Conservation (phyloP, 257 asterid genomes). For the Przewalskia tangutica region DNA sequence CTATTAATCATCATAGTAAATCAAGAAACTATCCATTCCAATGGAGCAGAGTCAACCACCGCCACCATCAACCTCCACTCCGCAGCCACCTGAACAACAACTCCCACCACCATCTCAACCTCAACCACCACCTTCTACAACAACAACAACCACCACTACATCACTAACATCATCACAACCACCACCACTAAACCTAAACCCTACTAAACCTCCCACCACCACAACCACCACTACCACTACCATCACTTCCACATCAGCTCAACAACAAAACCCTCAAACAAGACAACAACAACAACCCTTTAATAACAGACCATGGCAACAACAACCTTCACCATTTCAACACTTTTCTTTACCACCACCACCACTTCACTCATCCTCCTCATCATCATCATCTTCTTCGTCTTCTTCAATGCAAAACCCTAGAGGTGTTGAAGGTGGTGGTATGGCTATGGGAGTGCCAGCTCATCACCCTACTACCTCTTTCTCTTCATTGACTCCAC, state of each 20-base stretch:
- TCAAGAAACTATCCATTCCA: background rate
- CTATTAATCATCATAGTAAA: background rate
- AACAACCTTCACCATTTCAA: conserved; percentile 19
- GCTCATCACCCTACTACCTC: conserved; percentile 53
- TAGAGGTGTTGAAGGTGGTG: conserved; percentile 21
- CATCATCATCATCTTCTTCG: conserved; percentile 28
- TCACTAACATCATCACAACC: conserved; percentile 10
- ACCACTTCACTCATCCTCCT: conserved; percentile 31
- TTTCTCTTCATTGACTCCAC: conserved; percentile 47
- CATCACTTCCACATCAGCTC: conserved; percentile 12
- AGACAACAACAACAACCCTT: conserved; percentile 27
- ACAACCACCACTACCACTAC: conserved; percentile 18
- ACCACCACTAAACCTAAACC: background rate
- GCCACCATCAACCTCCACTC: conserved; percentile 10
- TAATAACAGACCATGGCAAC: conserved; percentile 43
- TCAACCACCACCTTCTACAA: conserved; percentile 18
- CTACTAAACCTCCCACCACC: conserved; percentile 6
- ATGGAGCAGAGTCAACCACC: conserved; percentile 34
- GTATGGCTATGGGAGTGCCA: conserved; percentile 72
- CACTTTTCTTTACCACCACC: conserved; percentile 56
- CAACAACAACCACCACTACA: conserved; percentile 19
- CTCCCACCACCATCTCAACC: conserved; percentile 2
- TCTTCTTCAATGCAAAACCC: conserved; percentile 18
- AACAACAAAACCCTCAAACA: conserved; percentile 23
- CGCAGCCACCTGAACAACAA: conserved; percentile 32